Evolutionary conservation across 1,284 basidiomycete genomes (phyloP), one percentile per base, ranked within the genome.

Genomic region (Cronartium quercuum): DNA sequence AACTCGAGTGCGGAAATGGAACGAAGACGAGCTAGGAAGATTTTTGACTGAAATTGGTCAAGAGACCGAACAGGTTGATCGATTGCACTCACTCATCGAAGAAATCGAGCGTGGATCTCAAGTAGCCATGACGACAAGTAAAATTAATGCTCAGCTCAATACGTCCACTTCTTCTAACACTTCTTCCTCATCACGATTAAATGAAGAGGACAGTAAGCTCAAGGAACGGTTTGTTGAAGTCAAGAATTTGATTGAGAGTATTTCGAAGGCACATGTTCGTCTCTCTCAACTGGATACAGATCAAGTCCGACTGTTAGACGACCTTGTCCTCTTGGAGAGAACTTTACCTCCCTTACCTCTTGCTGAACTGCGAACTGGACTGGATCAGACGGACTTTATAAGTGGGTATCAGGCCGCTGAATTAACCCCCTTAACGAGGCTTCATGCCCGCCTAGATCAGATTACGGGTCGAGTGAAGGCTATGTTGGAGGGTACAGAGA

Each of bases 341-440:
- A 71, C 68, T n/a, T 61, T 71, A 29, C 68, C 68, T n/a, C 5
- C 5, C 13, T 12, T n/a, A 64, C 51, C 60, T 37, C 41, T 42
- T 34, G 37, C 37, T 35, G 40, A 64, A n/a, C 18, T 71, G 37
- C 44, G 55, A 12, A 15, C 18, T 12, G 47, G 47, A 18, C 24
- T 51, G 24, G 47, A 51, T 51, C 47, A 51, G 24, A 51, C 3
- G 24, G 13, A 15, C 47, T 51, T 51, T 21, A 51, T 18, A 21
- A 51, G 18, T 51, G 18, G 18, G 6, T 51, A 6, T 51, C 47
- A 51, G 24, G 24, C 47, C 24, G 47, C 18, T 6, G 47, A 51
- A 6, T 51, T 10, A 13, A 51, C 18, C 47, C 47, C 37, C 0
- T 47, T 71, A 24, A 15, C 40, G 35, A 29, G 38, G 29, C 60